Evolutionary conservation across 257 asterid genomes (phyloP).

Genomic region (Gardenia jasminoides): DNA sequence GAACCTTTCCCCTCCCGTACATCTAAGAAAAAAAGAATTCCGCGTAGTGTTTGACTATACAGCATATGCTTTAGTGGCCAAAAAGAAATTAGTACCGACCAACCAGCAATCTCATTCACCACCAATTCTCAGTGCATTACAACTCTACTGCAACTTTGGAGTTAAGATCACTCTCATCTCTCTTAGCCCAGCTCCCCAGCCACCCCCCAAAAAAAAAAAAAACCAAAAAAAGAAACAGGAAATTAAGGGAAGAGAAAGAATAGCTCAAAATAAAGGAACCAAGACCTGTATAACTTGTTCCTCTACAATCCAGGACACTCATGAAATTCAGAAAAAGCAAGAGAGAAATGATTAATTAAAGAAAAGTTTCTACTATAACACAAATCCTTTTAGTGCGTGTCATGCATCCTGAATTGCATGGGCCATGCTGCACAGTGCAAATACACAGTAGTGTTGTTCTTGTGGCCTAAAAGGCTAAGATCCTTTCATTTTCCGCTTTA

Average conservation of each 20-base stretch:
- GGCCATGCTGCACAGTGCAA: neutral
- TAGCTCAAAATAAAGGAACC: neutral
- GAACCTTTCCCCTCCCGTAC: conserved; percentile 6
- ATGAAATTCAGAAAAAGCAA: neutral
- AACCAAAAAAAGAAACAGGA: neutral
- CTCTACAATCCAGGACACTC: neutral
- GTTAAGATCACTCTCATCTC: neutral
- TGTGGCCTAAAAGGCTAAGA: neutral
- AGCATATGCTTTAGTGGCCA: conserved; percentile 9
- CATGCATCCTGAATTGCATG: neutral
- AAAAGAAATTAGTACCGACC: conserved; percentile 17
- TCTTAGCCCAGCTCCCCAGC: neutral
- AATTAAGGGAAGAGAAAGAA: too few relatives aligned
- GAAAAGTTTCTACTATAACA: neutral
- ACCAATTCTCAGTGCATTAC: conserved; percentile 22
- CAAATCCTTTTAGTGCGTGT: neutral
- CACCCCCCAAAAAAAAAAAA: neutral
- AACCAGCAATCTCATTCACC: conserved; percentile 14
- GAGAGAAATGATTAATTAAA: neutral
- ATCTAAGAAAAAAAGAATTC: neutral
- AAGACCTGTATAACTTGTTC: neutral
- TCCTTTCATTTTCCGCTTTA: neutral
- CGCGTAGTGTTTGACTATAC: conserved; percentile 10
- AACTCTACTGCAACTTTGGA: conserved; percentile 18
- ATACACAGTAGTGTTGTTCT: neutral